phyloP scores from a whole-genome alignment of 768 basidiomycete species.

The Suillus luteus region DNA sequence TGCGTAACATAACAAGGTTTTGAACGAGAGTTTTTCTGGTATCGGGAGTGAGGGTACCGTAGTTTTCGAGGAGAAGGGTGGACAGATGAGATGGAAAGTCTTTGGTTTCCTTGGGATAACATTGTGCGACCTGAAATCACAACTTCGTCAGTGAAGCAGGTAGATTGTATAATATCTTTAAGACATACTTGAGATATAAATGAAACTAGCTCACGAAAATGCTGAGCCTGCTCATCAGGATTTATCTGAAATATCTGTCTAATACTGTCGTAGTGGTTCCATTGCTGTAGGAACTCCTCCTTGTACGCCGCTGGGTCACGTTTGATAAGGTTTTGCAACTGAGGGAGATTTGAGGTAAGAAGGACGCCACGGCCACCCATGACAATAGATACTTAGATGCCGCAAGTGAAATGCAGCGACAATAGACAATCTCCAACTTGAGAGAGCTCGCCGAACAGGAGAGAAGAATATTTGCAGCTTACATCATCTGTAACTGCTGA shows the following conservation, averaged over 20 bases:
- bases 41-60: conserved; percentile 74
- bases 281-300: conserved; percentile 96
- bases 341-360: conserved; percentile 87
- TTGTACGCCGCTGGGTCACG: conserved; percentile 87
- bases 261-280: conserved; percentile 90
- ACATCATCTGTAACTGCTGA: conserved; percentile 1
- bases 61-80: conserved; percentile 74
- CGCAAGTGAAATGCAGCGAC: background rate
- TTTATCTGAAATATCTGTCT: conserved; percentile 82
- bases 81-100: conserved; percentile 84
- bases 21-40: conserved; percentile 84
- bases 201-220: conserved; percentile 84
- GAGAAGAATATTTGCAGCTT: conserved; percentile 2
- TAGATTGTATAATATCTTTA: background rate
- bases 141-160: background rate
- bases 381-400: background rate
- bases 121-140: conserved; percentile 69
- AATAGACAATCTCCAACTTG: background rate
- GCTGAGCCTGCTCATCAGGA: conserved; percentile 82
- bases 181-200: conserved; percentile 82
- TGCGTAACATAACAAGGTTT: conserved; percentile 90
- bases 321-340: conserved; percentile 96
- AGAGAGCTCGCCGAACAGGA: background rate
- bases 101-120: conserved; percentile 90
- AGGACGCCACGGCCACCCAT: conserved; percentile 62